Evolutionary conservation across 2,329 filamentous ascomycete genomes (phyloP).

Genomic region (Huntiella savannae): DNA sequence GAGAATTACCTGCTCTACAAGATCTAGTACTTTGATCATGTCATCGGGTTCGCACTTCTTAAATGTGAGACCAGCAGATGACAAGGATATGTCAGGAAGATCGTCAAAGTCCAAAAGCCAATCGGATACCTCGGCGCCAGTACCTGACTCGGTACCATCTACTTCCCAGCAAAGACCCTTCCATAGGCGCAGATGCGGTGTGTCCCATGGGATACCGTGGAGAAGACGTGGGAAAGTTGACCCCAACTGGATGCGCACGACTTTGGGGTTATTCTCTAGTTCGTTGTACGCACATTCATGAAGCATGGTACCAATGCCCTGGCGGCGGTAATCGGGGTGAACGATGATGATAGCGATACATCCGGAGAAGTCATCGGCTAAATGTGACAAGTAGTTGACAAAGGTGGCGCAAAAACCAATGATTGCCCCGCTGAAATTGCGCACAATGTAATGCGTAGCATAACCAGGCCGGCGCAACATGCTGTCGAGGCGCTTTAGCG

Average conservation of each 20-base stretch:
- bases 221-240: conserved; percentile 39
- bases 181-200: conserved; percentile 31
- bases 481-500: conserved; percentile 22
- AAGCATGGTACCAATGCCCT: conserved; percentile 33
- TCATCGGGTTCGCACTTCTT: conserved; percentile 27
- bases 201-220: conserved; percentile 30
- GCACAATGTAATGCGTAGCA: conserved; percentile 36
- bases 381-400: conserved; percentile 35
- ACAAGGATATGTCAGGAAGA: conserved; percentile 24
- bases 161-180: conserved; percentile 32
- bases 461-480: conserved; percentile 36
- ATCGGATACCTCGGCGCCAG: conserved; percentile 31
- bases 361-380: conserved; percentile 32
- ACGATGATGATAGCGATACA: conserved; percentile 37
- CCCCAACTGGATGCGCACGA: conserved; percentile 35
- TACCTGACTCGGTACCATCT: conserved; percentile 24
- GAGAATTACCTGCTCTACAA: background rate
- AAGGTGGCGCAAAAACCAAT: conserved; percentile 43
- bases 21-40: conserved; percentile 26
- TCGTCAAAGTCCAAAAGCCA: conserved; percentile 34
- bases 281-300: conserved; percentile 31
- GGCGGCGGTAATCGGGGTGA: conserved; percentile 25
- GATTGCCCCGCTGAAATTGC: conserved; percentile 25
- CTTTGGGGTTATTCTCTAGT: conserved; percentile 30
- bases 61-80: conserved; percentile 24